Conservation (phyloP, 768 basidiomycete species). For the Clavaria fumosa region DNA sequence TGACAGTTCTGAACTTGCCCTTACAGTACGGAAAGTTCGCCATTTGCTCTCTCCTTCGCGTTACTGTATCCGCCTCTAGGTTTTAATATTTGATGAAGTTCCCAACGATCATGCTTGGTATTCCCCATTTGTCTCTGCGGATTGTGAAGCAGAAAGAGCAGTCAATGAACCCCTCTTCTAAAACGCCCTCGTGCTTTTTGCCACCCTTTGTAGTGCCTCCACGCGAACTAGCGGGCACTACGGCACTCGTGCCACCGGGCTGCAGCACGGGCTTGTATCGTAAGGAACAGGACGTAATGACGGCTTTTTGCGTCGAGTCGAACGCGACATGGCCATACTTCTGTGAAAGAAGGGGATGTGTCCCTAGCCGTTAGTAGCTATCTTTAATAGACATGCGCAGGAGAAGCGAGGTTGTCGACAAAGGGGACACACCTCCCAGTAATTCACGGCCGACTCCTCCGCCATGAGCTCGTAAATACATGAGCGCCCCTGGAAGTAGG, state of each 20-base stretch:
- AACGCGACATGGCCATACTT: slow-evolving; percentile 94
- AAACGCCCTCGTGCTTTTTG: slow-evolving; percentile 17
- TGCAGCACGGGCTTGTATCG: slow-evolving; percentile 59
- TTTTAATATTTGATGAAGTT: slow-evolving; percentile 64
- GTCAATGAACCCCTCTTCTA: slow-evolving; percentile 65
- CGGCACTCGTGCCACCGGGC: slow-evolving; percentile 19
- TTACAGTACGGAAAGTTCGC: too few species aligned
- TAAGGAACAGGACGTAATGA: slow-evolving; percentile 81
- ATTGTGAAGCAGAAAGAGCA: slow-evolving; percentile 91
- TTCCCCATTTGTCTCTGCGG: slow-evolving; percentile 69
- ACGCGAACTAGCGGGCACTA: slow-evolving; percentile 11
- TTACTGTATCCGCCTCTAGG: neutral
- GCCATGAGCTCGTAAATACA: slow-evolving; percentile 99
- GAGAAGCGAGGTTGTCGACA: neutral
- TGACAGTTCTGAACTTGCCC: too few species aligned
- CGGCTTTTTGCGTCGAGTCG: slow-evolving; percentile 83
- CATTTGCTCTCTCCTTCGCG: too few species aligned
- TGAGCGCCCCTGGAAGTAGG: slow-evolving; percentile 50
- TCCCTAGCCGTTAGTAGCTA: too few species aligned
- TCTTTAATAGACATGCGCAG: slow-evolving; percentile 4
- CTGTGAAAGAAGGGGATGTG: slow-evolving; percentile 24
- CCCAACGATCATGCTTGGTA: slow-evolving; percentile 82
- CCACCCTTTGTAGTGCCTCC: slow-evolving; percentile 4
- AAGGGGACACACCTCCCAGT: slow-evolving; percentile 65
- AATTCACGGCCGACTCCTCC: slow-evolving; percentile 91